Conservation (phyloP, 2,329 filamentous ascomycete genomes). For the Grosmannia huntii region DNA sequence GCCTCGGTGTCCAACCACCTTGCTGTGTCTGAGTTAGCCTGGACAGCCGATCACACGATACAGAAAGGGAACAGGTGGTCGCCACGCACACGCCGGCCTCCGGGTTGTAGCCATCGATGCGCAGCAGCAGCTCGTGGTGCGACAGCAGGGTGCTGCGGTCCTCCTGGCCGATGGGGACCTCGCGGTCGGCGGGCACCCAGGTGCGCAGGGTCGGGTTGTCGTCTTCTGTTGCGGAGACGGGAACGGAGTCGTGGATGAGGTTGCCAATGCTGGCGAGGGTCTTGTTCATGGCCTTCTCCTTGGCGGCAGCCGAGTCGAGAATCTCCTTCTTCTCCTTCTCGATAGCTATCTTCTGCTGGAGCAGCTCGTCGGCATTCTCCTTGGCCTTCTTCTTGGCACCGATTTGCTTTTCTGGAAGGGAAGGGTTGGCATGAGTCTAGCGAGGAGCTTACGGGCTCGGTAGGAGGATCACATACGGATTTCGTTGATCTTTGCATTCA, state of each 20-base stretch:
- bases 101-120: slow-evolving; percentile 83
- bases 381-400: slow-evolving; percentile 80
- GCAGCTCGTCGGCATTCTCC: slow-evolving; percentile 70
- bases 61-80: background rate
- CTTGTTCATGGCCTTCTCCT: slow-evolving; percentile 58
- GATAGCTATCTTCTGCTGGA: slow-evolving; percentile 52
- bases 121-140: slow-evolving; percentile 85
- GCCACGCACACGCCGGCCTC: slow-evolving; percentile 56
- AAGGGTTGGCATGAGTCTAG: background rate
- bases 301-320: slow-evolving; percentile 57
- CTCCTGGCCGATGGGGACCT: slow-evolving; percentile 36
- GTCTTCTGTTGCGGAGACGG: slow-evolving; percentile 75
- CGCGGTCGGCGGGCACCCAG: slow-evolving; percentile 68
- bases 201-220: slow-evolving; percentile 66
- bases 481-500: slow-evolving; percentile 75
- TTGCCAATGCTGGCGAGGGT: slow-evolving; percentile 83
- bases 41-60: background rate
- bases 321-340: slow-evolving; percentile 73
- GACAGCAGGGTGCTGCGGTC: slow-evolving; percentile 63
- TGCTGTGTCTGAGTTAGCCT: slow-evolving; percentile 23
- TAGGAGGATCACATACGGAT: slow-evolving; percentile 8
- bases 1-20: slow-evolving; percentile 86
- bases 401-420: slow-evolving; percentile 11
- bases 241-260: slow-evolving; percentile 80
- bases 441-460: background rate